Percentiles rank a stretch among this genome's conserved stretches.
Evolutionary conservation across 2,329 filamentous ascomycete genomes (phyloP).

Genomic region (Aspergillus luchuensis): DNA sequence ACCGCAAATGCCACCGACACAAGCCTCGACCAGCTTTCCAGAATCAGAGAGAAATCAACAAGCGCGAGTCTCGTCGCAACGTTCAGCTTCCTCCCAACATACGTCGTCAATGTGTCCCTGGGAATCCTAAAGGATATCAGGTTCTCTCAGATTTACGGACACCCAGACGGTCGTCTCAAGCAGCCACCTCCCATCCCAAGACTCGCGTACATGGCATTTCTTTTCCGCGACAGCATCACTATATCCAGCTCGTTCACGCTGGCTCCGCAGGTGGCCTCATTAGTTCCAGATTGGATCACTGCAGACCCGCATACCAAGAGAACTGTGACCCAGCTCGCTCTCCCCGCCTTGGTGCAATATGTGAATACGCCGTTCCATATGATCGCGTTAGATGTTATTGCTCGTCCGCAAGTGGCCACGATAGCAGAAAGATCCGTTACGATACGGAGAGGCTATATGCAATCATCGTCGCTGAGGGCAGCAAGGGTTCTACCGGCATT

Average conservation of each 20-base stretch:
- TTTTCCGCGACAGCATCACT: constrained; percentile 76
- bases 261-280: constrained; percentile 23
- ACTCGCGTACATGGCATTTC: constrained; percentile 53
- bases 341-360: constrained; percentile 75
- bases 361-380: constrained; percentile 80
- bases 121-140: constrained; percentile 35
- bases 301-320: constrained; percentile 25
- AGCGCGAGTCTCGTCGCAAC: constrained; percentile 50
- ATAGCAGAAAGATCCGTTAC: neutral
- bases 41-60: constrained; percentile 20
- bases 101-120: constrained; percentile 34
- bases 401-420: neutral
- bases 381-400: constrained; percentile 71
- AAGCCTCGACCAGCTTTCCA: constrained; percentile 58
- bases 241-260: constrained; percentile 61
- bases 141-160: constrained; percentile 68
- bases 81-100: constrained; percentile 65
- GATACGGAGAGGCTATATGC: neutral
- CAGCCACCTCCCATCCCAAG: neutral
- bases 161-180: neutral
- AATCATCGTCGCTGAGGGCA: constrained; percentile 1
- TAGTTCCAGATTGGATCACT: constrained; percentile 27
- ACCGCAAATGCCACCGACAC: constrained; percentile 85
- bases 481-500: constrained; percentile 3
- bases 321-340: constrained; percentile 66